Percentiles rank a stretch among this genome's conserved stretches.
phyloP scores from a whole-genome alignment of 2,329 filamentous ascomycete species.

The Rhynchosporium agropyri region DNA sequence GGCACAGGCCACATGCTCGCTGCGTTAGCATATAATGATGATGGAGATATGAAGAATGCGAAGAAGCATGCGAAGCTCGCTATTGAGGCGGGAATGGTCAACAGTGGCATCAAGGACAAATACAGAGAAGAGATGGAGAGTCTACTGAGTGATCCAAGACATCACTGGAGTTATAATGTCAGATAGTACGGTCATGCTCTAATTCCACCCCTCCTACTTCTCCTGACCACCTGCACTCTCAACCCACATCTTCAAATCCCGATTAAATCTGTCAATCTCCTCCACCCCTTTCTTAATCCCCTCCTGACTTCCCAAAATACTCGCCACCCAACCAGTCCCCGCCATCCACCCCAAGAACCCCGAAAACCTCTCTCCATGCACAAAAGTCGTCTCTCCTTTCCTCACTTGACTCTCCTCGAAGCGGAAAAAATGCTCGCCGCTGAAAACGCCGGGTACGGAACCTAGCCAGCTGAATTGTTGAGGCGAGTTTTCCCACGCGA shows the following conservation, averaged over 20 bases:
- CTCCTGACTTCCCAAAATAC: constrained; percentile 3
- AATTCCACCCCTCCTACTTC: not conserved
- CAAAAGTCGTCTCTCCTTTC: constrained; percentile 11
- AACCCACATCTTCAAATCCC: constrained; percentile 17
- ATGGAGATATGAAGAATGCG: constrained; percentile 42
- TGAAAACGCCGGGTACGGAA: constrained; percentile 6
- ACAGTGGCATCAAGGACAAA: constrained; percentile 41
- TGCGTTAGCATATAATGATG: constrained; percentile 46
- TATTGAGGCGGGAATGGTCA: constrained; percentile 39
- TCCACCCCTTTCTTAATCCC: not conserved
- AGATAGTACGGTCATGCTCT: not conserved
- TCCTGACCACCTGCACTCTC: not conserved
- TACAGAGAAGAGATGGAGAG: constrained; percentile 43
- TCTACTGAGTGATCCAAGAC: constrained; percentile 39
- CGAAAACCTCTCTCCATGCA: constrained; percentile 12
- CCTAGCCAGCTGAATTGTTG: constrained; percentile 16
- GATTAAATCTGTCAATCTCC: constrained; percentile 6
- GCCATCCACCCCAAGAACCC: constrained; percentile 1
- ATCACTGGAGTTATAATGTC: constrained; percentile 38
- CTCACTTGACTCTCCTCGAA: constrained; percentile 4
- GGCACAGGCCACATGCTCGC: constrained; percentile 46
- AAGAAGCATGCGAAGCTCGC: constrained; percentile 42
- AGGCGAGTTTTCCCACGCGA: constrained; percentile 12
- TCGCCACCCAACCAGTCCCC: constrained; percentile 1
- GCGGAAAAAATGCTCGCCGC: constrained; percentile 12